These are phyloP conservation scores for Candida sonorensis DNA, from an alignment of 805 yeast species.

Conservation along the genomic window DNA sequence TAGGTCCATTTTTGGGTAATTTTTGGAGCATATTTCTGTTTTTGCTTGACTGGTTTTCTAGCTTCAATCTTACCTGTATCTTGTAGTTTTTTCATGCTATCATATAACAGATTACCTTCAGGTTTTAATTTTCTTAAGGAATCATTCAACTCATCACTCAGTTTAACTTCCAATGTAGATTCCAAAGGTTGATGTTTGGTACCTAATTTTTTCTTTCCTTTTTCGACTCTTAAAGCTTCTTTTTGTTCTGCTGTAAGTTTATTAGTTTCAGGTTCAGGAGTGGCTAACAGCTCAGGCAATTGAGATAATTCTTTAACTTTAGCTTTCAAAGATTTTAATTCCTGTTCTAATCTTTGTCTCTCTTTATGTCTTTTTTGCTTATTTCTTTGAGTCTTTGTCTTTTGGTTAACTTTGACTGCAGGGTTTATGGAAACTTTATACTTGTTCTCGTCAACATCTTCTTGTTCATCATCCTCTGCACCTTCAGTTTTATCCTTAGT, in stretches of 20 bases:
- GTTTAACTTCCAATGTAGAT: constrained; percentile 62
- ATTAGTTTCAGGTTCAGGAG: constrained; percentile 3
- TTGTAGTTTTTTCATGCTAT: constrained; percentile 76
- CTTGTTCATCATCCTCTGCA: constrained; percentile 29
- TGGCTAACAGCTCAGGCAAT: constrained; percentile 38
- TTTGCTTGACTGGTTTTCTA: constrained; percentile 61
- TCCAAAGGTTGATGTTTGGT: constrained; percentile 37
- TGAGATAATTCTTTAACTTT: constrained; percentile 55
- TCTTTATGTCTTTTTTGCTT: constrained; percentile 58
- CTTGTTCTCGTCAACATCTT: constrained; percentile 27
- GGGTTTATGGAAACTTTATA: constrained; percentile 61
- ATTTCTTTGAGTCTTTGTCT: constrained; percentile 75
- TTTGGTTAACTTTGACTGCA: constrained; percentile 60
- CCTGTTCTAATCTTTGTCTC: constrained; percentile 45
- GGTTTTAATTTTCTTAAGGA: constrained; percentile 80
- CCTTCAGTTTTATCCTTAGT: constrained; percentile 33
- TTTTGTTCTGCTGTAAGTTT: constrained; percentile 10
- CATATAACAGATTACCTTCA: constrained; percentile 82
- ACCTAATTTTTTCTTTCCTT: constrained; percentile 31
- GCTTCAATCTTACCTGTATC: constrained; percentile 83
- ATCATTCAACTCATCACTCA: constrained; percentile 82
- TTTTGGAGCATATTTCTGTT: constrained; percentile 63
- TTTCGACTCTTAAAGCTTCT: constrained; percentile 19
- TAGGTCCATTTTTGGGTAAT: constrained; percentile 89
- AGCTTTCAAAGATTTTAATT: constrained; percentile 48